A percentile compares a stretch with the other conserved stretches of the same genome.
These are phyloP conservation scores for Solanum hybrid DNA, from an alignment of 305 asterid genomes.

Conservation along the genomic window DNA sequence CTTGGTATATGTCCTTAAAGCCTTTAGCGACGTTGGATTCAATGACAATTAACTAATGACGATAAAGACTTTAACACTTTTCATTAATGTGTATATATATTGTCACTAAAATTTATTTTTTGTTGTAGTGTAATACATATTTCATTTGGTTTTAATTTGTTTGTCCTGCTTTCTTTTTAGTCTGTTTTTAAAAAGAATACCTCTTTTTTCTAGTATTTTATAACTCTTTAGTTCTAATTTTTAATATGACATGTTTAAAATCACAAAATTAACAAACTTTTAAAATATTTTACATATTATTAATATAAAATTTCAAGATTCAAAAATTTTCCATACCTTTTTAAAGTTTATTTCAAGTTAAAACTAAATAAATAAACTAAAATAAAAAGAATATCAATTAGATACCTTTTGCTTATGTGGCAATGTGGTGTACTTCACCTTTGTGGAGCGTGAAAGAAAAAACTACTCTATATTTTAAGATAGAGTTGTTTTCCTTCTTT, in stretches of 20 bases:
- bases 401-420: background rate
- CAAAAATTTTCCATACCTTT: too few species aligned
- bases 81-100: too few species aligned
- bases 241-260: background rate
- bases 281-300: background rate
- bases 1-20: background rate
- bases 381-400: background rate
- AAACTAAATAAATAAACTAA: too few species aligned
- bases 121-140: background rate
- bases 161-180: background rate
- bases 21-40: too few species aligned
- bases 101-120: too few species aligned
- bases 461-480: background rate
- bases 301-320: too few species aligned
- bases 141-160: background rate
- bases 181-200: background rate
- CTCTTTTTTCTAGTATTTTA: too few species aligned
- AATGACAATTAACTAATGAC: background rate
- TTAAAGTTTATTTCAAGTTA: background rate
- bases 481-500: too few species aligned
- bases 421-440: background rate
- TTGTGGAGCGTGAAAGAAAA: background rate
- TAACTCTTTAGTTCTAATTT: background rate
- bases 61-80: too few species aligned
- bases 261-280: too few species aligned